These are phyloP conservation scores for Pinus albicaulis DNA, from an alignment of 75 land plant genomes.

Conservation along the genomic window DNA sequence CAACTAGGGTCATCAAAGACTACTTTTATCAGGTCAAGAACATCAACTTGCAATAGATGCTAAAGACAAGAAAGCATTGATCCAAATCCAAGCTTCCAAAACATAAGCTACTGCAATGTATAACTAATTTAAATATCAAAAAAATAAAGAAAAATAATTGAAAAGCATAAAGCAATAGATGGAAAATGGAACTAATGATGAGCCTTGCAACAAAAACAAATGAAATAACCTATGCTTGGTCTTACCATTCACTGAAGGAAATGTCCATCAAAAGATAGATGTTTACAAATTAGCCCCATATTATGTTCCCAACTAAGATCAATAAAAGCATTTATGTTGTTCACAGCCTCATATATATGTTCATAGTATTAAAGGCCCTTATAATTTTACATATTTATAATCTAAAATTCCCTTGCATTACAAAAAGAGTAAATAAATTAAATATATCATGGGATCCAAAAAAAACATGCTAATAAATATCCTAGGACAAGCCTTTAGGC, in stretches of 20 bases:
- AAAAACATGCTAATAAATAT: background rate
- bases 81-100: background rate
- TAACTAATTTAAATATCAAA: background rate
- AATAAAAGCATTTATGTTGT: constrained; percentile 93
- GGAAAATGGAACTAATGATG: too few species aligned
- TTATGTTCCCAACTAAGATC: constrained; percentile 69
- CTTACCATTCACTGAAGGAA: background rate
- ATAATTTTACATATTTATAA: background rate
- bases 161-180: too few species aligned
- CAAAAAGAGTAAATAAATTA: background rate
- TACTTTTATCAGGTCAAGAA: background rate
- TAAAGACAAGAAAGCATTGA: background rate
- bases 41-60: background rate
- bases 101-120: background rate
- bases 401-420: background rate
- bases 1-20: background rate
- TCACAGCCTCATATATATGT: constrained; percentile 96
- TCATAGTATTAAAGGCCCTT: background rate
- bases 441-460: background rate
- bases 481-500: constrained; percentile 66
- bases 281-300: constrained; percentile 88
- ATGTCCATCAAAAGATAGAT: background rate
- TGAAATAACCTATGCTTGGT: background rate
- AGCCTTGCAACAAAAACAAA: too few species aligned
- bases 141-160: background rate